These are phyloP conservation scores for Beauveria sp. DNA, from an alignment of 2,329 filamentous ascomycete genomes.

Conservation along the genomic window DNA sequence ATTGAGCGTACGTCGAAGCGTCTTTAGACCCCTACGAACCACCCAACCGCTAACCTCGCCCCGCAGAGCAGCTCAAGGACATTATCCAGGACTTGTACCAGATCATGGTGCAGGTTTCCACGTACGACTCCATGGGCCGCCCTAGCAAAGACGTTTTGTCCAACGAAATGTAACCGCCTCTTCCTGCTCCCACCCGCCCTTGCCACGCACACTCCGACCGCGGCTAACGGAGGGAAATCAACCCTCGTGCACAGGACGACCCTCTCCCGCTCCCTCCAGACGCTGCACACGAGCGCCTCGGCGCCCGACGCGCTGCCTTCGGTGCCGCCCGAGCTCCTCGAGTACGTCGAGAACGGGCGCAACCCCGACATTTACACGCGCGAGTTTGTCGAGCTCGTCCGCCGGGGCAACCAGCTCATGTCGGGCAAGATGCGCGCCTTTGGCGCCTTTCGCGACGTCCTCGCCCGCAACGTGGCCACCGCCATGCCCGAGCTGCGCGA, in stretches of 20 bases:
- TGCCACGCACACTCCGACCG: too few species aligned
- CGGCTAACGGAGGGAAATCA: not conserved
- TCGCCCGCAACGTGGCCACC: slow-evolving; percentile 49
- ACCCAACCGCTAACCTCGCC: slow-evolving; percentile 10
- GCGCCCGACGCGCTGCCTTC: slow-evolving; percentile 37
- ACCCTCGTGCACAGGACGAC: slow-evolving; percentile 25
- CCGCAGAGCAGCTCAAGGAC: slow-evolving; percentile 49
- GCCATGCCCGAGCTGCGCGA: slow-evolving; percentile 52
- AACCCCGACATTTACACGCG: slow-evolving; percentile 69
- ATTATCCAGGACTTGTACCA: slow-evolving; percentile 58
- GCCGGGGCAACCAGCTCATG: slow-evolving; percentile 59
- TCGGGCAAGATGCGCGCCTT: slow-evolving; percentile 58
- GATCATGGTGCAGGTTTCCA: slow-evolving; percentile 53
- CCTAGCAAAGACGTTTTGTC: slow-evolving; percentile 50
- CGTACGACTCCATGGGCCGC: slow-evolving; percentile 47
- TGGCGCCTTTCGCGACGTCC: slow-evolving; percentile 50
- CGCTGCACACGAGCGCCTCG: slow-evolving; percentile 32
- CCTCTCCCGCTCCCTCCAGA: slow-evolving; percentile 31
- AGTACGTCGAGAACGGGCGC: slow-evolving; percentile 63
- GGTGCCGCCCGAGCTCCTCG: slow-evolving; percentile 55
- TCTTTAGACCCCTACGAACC: not conserved
- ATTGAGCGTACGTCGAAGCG: slow-evolving; percentile 29
- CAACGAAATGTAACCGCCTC: slow-evolving; percentile 36
- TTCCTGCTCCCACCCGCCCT: not conserved
- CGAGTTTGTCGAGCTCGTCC: slow-evolving; percentile 63